Base-by-base conservation (phyloP, 768 basidiomycete genomes). In the Calocera cornea region DNA sequence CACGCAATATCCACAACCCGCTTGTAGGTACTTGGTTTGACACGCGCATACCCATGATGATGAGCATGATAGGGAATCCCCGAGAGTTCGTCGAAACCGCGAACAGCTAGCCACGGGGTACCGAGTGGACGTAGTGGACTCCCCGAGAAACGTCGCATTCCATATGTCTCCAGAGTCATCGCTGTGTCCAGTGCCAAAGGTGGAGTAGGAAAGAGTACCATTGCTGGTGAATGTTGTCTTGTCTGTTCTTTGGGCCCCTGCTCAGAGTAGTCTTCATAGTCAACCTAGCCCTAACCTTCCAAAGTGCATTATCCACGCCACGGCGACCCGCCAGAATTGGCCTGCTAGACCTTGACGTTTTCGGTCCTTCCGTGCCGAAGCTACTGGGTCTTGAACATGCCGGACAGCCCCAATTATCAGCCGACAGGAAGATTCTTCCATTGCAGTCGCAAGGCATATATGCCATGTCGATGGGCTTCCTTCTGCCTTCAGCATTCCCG, bases 381-480 rank as follows among this genome's bases (percentile, higher is more conserved):
- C 80, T 99, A 31, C 92, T 97, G 87, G 94, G 93, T 1, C 81
- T 99, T 31, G 87, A 88, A 73, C 79, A 83, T 40, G 80, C 81
- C 2, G 87, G 86, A 1, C 93, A 95, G 74, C 93, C 95, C 0
- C 80, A 83, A 34, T 77, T 97, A 64, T 92, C 90, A 2, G 69
- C 79, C 34, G 27, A 16, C 49, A 64, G 64, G 22, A 60, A 60
- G 19, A 27, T 38, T 5, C 14, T 34, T 31, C 36, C 38, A 27
- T 40, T 60, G 24, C 22, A 22, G 22, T 97, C 97, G 73, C 93
- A 98, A 75, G 90, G 92, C 16, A 72, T 97, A 1, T 87, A 90
- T 17, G 90, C 89, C 72, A 97, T 97, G 95, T 97, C 94, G 0
- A 97, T 99, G 86, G 95, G 94, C 1, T 99, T 93, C 75, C 83